Evolutionary conservation across 192 early-diverging fungal genomes (phyloP), one percentile per base, ranked within the genome.

Genomic region (Backusella mclennaniae): DNA sequence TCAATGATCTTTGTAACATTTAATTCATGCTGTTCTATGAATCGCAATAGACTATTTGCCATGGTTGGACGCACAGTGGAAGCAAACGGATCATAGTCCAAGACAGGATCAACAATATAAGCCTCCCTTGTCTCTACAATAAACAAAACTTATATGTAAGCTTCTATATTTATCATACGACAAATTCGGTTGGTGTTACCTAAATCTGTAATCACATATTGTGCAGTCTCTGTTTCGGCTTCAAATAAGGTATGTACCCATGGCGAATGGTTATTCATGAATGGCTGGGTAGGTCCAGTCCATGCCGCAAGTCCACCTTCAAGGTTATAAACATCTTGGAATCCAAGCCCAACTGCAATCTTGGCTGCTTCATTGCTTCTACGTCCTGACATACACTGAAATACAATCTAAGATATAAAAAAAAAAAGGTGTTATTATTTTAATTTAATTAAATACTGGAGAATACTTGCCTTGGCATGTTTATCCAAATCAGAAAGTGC

Each of bases 1-100:
- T 82, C 80, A 52, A 82, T 82, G 14, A 77, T 78, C 35, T 71
- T 77, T 59, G 80, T 77, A 3, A 82, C 73, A 44, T 67, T 49
- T 2, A 82, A 38, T 21, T 75, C 36, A 21, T 82, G 46, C 26
- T 75, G 52, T 33, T 74, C 29, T 4, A 78, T 56, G 68, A 75
- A 82, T n/a, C 74, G 59, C 3, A 82, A 56, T 6, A 82, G 31
- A 23, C 41, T 21, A 41, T 78, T 75, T 12, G 80, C 80, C 35
- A 69, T 71, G 4, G 46, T 56, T 26, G 76, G 59, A 14, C 67
- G 67, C 7, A 82, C 76, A 4, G 39, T 67, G 17, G 73, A 77
- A 21, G 66, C 36, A 29, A 78, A 75, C 26, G 76, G 73, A 68
- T 78, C 76, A 72, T 77, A 78, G 49, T 78, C 76, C 29, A 82